Conservation (phyloP, 805 yeast genomes). For the Starmerella vitae region DNA sequence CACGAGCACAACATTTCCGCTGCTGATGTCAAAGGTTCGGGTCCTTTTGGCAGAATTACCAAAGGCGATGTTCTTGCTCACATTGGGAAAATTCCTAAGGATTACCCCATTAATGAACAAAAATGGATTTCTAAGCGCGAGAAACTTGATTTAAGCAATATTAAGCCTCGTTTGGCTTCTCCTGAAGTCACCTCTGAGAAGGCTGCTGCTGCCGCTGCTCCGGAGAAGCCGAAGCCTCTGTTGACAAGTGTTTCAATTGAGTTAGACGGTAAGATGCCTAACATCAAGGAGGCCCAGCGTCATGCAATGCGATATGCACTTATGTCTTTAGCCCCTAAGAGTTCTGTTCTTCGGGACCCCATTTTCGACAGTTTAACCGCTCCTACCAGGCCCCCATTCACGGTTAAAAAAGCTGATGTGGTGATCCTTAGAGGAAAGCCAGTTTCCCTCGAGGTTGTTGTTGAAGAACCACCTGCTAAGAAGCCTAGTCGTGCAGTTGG, state of each 20-base stretch:
- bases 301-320: conserved; percentile 30
- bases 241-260: conserved; percentile 10
- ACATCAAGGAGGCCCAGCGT: conserved; percentile 33
- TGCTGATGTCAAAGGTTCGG: conserved; percentile 60
- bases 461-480: conserved; percentile 15
- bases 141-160: conserved; percentile 60
- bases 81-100: conserved; percentile 55
- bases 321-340: conserved; percentile 31
- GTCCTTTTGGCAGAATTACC: conserved; percentile 75
- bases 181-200: conserved; percentile 15
- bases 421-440: conserved; percentile 17
- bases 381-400: conserved; percentile 34
- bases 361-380: conserved; percentile 46
- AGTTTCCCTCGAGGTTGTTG: conserved; percentile 13
- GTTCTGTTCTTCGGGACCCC: conserved; percentile 40
- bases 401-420: conserved; percentile 17
- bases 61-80: conserved; percentile 86
- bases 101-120: conserved; percentile 41
- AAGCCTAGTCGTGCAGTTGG: conserved; percentile 11
- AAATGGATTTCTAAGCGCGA: conserved; percentile 42
- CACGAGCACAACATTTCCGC: conserved; percentile 52
- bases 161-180: conserved; percentile 26
- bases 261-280: conserved; percentile 22
- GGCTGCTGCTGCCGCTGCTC: conserved; percentile 15
- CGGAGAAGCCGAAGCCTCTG: conserved; percentile 17